phyloP scores from a whole-genome alignment of 2,329 filamentous ascomycete species.

The Gaeumannomyces tritici region DNA sequence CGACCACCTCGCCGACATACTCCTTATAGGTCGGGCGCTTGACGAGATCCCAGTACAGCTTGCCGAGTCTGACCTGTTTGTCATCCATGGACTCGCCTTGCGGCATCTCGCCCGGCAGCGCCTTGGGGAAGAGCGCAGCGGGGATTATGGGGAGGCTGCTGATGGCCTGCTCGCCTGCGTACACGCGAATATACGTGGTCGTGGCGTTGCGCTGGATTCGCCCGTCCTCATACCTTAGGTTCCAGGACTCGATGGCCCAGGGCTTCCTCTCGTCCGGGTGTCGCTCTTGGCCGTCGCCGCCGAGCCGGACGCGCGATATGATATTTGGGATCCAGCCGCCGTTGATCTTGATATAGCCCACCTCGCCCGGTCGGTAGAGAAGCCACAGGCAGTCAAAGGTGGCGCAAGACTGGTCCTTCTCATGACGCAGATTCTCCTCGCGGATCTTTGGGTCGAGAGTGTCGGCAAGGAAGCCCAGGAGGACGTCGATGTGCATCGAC shows the following conservation, averaged over 20 bases:
- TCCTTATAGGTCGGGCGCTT: constrained; percentile 35
- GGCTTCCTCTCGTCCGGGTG: constrained; percentile 3
- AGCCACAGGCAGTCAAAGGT: constrained; percentile 37
- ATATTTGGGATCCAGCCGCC: constrained; percentile 29
- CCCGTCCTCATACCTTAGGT: constrained; percentile 23
- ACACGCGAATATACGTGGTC: constrained; percentile 24
- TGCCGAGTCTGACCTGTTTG: constrained; percentile 29
- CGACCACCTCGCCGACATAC: constrained; percentile 31
- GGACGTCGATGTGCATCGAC: constrained; percentile 31
- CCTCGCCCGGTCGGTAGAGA: constrained; percentile 32
- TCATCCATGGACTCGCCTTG: constrained; percentile 20
- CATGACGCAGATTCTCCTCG: constrained; percentile 30
- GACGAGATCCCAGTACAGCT: constrained; percentile 35
- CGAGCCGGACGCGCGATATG: constrained; percentile 21
- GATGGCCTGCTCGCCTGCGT: constrained; percentile 34
- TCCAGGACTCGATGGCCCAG: constrained; percentile 29
- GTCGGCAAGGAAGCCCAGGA: constrained; percentile 32
- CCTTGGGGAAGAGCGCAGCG: constrained; percentile 29
- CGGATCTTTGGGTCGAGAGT: constrained; percentile 24
- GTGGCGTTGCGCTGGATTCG: constrained; percentile 27
- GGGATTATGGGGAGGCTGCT: constrained; percentile 30
- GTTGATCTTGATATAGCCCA: constrained; percentile 30
- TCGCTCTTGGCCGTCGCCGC: neutral
- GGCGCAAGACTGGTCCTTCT: constrained; percentile 24
- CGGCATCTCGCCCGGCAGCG: constrained; percentile 14